Percentiles rank a stretch among this genome's conserved stretches.
Evolutionary conservation across 768 basidiomycete species (phyloP).

Genomic region (Cubamyces sp.): DNA sequence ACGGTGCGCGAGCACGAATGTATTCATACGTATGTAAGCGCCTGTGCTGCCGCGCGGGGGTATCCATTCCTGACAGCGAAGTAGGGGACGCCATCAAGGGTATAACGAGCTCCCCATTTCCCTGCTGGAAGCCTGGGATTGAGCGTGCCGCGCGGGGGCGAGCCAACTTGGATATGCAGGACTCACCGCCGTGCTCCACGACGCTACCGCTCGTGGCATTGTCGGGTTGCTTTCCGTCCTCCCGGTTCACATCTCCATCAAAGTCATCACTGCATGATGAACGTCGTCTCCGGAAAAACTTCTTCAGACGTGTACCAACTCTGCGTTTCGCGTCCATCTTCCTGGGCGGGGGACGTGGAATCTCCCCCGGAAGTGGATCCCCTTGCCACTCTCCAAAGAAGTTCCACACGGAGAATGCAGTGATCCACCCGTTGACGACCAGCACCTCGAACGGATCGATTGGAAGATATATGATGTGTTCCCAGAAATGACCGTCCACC

Average conservation of each 20-base stretch:
- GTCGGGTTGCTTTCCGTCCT: too few species aligned
- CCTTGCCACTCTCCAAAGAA: conserved; percentile 14
- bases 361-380: background rate
- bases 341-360: background rate
- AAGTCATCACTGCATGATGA: too few species aligned
- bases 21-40: too few species aligned
- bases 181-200: background rate
- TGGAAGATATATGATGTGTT: conserved; percentile 5
- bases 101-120: background rate
- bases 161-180: background rate
- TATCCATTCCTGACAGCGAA: background rate
- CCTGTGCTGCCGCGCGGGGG: too few species aligned
- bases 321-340: too few species aligned
- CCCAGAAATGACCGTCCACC: conserved; percentile 24
- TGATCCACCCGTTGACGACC: conserved; percentile 24
- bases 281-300: too few species aligned
- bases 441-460: background rate
- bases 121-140: background rate
- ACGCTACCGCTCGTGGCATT: too few species aligned
- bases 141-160: background rate
- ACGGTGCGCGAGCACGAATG: too few species aligned
- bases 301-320: too few species aligned
- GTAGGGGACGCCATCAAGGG: conserved; percentile 17
- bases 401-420: conserved; percentile 24
- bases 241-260: too few species aligned